Base-by-base conservation (phyloP, 2,329 filamentous ascomycete genomes). In the Endocalyx cinctus region DNA sequence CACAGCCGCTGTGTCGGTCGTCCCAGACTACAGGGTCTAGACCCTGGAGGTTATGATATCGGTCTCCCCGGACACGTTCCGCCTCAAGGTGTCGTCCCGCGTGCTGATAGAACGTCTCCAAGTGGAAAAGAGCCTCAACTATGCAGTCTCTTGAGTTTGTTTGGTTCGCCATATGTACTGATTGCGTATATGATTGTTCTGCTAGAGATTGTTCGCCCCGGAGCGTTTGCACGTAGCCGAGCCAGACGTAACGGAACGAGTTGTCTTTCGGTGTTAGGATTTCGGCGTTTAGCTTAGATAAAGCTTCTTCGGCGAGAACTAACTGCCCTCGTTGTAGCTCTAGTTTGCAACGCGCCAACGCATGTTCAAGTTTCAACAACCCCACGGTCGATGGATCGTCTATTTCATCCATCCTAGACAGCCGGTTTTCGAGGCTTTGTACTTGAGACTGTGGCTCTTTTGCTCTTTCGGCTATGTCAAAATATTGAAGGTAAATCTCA, bases 81-180 rank as follows among this genome's bases (percentile, higher is more conserved):
- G 50, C 48, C 14, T 46, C 39, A 8, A 52, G 38, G 3, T 43
- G 46, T 20, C 49, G 41, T 25, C 42, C 35, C n/a, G 30, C 42
- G 32, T 46, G 39, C 18, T 51, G 31, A n/a, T 49, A 51, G 30
- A 54, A 54, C 19, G 28, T 48, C 27, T 54, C 51, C n/a, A 54
- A 50, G 27, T 54, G 51, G 23, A 45, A 52, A 18, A 54, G 45
- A 29, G 51, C 45, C 29, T 54, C 51, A 13, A 47, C 46, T 10
- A 51, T 20, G 20, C 48, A 52, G 26, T 54, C 51, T 6, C 45
- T 43, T 2, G 51, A 52, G 10, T 46, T 46, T 2, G 51, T 52
- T 28, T 42, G 38, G 25, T 45, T 48, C 3, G 51, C 51, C 10
- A 43, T 46, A 20, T 37, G 25, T 3, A 52, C 45, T 3, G 48